phyloP scores from a whole-genome alignment of 2,329 filamentous ascomycete species.

The Huntiella bhutanensis region DNA sequence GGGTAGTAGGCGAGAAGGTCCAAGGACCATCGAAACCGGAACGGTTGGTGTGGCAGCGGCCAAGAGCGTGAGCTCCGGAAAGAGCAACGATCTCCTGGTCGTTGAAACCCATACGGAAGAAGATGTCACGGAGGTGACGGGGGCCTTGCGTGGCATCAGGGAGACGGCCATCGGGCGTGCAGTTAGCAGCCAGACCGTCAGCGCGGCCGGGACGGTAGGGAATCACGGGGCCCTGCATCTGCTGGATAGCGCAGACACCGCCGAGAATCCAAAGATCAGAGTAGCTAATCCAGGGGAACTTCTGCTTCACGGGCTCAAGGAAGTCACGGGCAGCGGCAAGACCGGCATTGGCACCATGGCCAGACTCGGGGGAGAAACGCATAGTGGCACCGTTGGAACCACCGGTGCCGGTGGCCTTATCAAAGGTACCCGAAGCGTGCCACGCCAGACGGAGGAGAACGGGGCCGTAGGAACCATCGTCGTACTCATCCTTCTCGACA shows the following conservation, averaged over 20 bases:
- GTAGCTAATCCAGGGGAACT: conserved; percentile 92
- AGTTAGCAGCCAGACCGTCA: conserved; percentile 63
- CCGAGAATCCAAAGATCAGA: conserved; percentile 92
- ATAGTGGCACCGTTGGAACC: conserved; percentile 95
- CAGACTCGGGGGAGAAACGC: conserved; percentile 76
- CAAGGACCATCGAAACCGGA: conserved; percentile 78
- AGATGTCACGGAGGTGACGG: conserved; percentile 76
- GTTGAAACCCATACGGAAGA: conserved; percentile 93
- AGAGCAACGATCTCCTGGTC: conserved; percentile 93
- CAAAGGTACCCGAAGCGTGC: conserved; percentile 86
- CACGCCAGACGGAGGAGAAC: conserved; percentile 81
- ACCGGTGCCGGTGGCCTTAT: conserved; percentile 71
- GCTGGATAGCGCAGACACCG: conserved; percentile 73
- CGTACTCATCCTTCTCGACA: conserved; percentile 84
- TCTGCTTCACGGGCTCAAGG: conserved; percentile 70
- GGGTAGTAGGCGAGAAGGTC: conserved; percentile 76
- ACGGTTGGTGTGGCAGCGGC: conserved; percentile 76
- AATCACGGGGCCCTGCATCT: conserved; percentile 78
- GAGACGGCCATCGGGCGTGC: conserved; percentile 81
- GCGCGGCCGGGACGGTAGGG: conserved; percentile 74
- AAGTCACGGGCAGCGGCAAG: conserved; percentile 76
- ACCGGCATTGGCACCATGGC: conserved; percentile 87
- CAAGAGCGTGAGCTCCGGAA: conserved; percentile 66
- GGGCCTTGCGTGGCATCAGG: conserved; percentile 62
- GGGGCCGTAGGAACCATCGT: conserved; percentile 89